phyloP scores from a whole-genome alignment of 371 early-diverging fungal genomes.

The Dichotomocladium elegans region DNA sequence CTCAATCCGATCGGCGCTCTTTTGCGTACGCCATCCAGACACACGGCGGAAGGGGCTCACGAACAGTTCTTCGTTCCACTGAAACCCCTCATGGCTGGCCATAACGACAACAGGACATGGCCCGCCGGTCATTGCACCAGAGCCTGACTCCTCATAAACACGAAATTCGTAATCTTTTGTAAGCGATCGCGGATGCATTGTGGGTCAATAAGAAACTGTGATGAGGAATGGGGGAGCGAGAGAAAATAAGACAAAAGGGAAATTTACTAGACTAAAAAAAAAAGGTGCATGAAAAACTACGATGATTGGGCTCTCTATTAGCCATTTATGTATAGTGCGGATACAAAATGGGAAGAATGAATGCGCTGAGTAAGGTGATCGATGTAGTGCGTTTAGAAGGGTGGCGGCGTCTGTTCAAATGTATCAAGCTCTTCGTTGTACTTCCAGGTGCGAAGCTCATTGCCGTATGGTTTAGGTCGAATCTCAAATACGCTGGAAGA shows the following conservation, averaged over 20 bases:
- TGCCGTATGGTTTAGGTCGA: conserved; percentile 81
- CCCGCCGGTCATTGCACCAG: background rate
- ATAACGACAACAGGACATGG: conserved; percentile 16
- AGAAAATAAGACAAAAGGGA: too few relatives aligned
- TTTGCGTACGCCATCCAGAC: conserved; percentile 5
- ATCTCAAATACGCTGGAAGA: conserved; percentile 37
- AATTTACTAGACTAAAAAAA: too few relatives aligned
- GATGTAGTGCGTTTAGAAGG: too few relatives aligned
- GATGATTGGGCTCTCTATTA: too few relatives aligned
- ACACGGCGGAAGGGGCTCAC: conserved; percentile 10
- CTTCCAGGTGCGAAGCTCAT: conserved; percentile 55
- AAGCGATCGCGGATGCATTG: background rate
- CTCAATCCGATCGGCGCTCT: conserved; percentile 11
- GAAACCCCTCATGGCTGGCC: conserved; percentile 21
- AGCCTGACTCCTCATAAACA: conserved; percentile 15
- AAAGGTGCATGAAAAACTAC: too few relatives aligned
- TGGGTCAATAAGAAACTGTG: too few relatives aligned
- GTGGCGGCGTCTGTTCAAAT: conserved; percentile 47
- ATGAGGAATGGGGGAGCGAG: too few relatives aligned
- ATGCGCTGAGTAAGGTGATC: too few relatives aligned
- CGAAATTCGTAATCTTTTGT: conserved; percentile 27
- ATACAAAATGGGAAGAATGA: too few relatives aligned
- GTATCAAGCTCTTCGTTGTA: conserved; percentile 51
- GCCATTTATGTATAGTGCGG: too few relatives aligned
- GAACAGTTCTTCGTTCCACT: conserved; percentile 22